Base-by-base conservation (phyloP, 176 grass and related monocot species). In the Juncus inflexus region DNA sequence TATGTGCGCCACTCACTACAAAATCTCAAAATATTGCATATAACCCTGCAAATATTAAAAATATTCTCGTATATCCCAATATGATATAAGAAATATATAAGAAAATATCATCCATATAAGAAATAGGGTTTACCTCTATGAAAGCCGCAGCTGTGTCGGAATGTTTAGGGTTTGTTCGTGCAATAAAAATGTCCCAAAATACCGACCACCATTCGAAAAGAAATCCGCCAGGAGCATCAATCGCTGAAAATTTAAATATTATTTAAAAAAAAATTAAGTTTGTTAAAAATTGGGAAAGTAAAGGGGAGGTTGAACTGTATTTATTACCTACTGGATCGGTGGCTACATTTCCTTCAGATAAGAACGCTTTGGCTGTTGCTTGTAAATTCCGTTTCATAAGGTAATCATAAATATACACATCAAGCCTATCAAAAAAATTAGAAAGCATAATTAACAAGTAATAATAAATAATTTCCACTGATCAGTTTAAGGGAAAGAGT, bases 341-440 rank as follows among this genome's bases (percentile, higher is more conserved):
- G 11, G 94, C 83, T 71, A 99, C 88, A 69, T 92, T 92, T 13
- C 88, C 94, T 84, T 99, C 94, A 49, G 76, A 62, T 65, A 92
- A 86, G 85, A 99, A 99, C 66, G 94, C 85, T 69, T 92, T 92
- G 7, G 94, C 94, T 10, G 88, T 92, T 41, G 78, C 70, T 75
- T 92, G 94, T 38, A 99, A 73, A 72, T 99, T 90, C 78, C 85
- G 74, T 80, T 99, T 99, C 72, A 86, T 61, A 39, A 99, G 73
- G 76, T 99, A 99, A 65, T 92, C 94, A 36, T 99, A 83, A 66
- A 99, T 99, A 81, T 99, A 99, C 37, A 99, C 89, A 77, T 99
- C 94, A 13, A 99, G 89, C 94, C 94, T 99, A 61, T 67, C 12
- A 45, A 41, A 15, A 55, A 56, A 58, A 4, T 16, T 10, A 10